Conservation (phyloP, 1,139 yeast species). For the Hemisphaericaspora xylanilytica region DNA sequence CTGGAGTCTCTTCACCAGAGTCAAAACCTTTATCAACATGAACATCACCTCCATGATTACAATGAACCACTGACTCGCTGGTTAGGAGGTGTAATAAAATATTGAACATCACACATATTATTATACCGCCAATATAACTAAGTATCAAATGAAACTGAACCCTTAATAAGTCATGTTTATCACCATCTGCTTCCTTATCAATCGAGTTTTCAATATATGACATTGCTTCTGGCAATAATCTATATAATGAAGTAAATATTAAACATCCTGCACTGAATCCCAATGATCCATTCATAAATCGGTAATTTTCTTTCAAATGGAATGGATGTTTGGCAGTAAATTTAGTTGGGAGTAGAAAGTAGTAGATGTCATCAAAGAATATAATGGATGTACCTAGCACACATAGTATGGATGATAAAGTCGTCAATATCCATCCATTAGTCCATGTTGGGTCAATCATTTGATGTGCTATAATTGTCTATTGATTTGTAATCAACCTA, state of each 20-base stretch:
- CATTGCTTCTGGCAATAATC: slow-evolving; percentile 69
- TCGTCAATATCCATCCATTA: slow-evolving; percentile 58
- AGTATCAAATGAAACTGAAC: slow-evolving; percentile 41
- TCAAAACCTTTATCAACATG: slow-evolving; percentile 7
- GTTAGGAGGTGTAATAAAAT: slow-evolving; percentile 67
- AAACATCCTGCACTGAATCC: slow-evolving; percentile 77
- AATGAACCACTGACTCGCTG: slow-evolving; percentile 81
- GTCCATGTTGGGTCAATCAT: slow-evolving; percentile 3
- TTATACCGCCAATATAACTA: slow-evolving; percentile 58
- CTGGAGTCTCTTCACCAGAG: slow-evolving; percentile 6
- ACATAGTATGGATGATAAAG: slow-evolving; percentile 57
- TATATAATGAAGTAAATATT: slow-evolving; percentile 70
- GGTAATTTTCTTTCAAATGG: slow-evolving; percentile 56
- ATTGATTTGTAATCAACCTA: too few species aligned
- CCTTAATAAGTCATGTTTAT: slow-evolving; percentile 11
- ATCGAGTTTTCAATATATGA: slow-evolving; percentile 17
- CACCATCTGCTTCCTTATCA: neutral
- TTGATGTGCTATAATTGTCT: neutral
- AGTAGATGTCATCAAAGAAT: slow-evolving; percentile 48
- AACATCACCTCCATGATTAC: slow-evolving; percentile 55
- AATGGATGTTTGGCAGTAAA: slow-evolving; percentile 47
- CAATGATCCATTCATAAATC: slow-evolving; percentile 62
- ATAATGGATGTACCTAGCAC: slow-evolving; percentile 57
- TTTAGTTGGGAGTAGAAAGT: slow-evolving; percentile 36
- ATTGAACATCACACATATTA: slow-evolving; percentile 60